Percentiles rank a stretch among this genome's conserved stretches.
Conservation (phyloP, 306 rosid genomes). For the Ochetophila trinervis region DNA sequence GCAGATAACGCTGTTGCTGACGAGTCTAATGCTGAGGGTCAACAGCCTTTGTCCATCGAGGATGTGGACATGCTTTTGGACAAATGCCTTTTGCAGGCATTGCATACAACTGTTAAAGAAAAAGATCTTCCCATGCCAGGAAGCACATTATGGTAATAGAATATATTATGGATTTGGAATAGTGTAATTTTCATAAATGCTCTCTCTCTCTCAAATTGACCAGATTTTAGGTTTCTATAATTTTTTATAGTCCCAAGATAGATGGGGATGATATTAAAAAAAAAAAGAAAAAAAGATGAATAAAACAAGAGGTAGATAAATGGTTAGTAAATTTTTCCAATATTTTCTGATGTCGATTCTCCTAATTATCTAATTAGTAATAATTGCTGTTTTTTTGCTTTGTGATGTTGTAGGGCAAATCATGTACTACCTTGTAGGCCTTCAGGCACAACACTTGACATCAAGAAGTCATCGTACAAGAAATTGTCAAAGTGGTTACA, state of each 20-base stretch:
- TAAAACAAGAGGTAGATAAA: too few species aligned
- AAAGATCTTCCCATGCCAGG: constrained; percentile 94
- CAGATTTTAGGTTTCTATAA: not conserved
- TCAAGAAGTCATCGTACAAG: constrained; percentile 88
- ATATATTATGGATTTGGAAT: not conserved
- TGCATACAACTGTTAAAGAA: constrained; percentile 81
- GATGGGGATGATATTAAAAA: too few species aligned
- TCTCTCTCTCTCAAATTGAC: constrained; percentile 7
- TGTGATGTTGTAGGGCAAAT: constrained; percentile 60
- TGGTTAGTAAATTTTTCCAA: not conserved
- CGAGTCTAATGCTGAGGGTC: constrained; percentile 42
- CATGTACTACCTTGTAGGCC: constrained; percentile 86
- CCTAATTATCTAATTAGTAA: constrained; percentile 14
- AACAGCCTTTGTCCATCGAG: constrained; percentile 51
- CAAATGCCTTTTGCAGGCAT: constrained; percentile 87
- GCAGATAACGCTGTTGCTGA: constrained; percentile 38
- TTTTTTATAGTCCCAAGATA: not conserved
- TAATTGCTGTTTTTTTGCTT: constrained; percentile 13
- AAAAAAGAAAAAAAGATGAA: too few species aligned
- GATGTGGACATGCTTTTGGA: constrained; percentile 80
- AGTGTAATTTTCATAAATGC: not conserved
- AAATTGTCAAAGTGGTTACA: constrained; percentile 91
- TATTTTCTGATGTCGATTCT: not conserved
- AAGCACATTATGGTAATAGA: constrained; percentile 78
- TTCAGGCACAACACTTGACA: constrained; percentile 74